phyloP scores from a whole-genome alignment of 305 asterid genomes.

The Solanum hybrid region DNA sequence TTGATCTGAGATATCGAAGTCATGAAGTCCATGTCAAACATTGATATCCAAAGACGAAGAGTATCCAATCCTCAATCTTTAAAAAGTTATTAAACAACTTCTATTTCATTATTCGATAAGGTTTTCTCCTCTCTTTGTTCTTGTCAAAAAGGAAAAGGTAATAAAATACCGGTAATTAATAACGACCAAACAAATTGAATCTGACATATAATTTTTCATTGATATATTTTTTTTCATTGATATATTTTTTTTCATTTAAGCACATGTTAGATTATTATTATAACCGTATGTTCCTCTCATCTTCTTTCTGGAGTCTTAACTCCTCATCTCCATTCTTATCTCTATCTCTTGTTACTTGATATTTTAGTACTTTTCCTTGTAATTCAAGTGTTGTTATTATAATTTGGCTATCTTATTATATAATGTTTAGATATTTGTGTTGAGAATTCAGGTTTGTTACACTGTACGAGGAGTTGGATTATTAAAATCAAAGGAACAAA shows the following conservation, averaged over 20 bases:
- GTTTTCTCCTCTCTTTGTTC: neutral
- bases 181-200: neutral
- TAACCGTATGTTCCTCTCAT: too few relatives aligned
- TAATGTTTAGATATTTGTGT: too few relatives aligned
- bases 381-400: too few relatives aligned
- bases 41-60: neutral
- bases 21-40: neutral
- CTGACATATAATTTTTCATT: neutral
- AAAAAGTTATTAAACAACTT: neutral
- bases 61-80: neutral
- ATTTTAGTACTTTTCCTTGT: too few relatives aligned
- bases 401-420: too few relatives aligned
- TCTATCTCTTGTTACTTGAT: too few relatives aligned
- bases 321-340: too few relatives aligned
- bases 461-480: too few relatives aligned
- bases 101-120: neutral
- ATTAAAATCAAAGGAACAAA: too few relatives aligned
- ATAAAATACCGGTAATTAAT: neutral
- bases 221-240: neutral
- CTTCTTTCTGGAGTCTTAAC: too few relatives aligned
- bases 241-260: neutral
- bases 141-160: neutral
- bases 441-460: too few relatives aligned
- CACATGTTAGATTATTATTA: neutral
- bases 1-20: neutral